Conservation (phyloP, 768 basidiomycete genomes). For the Suillus hirtellus region DNA sequence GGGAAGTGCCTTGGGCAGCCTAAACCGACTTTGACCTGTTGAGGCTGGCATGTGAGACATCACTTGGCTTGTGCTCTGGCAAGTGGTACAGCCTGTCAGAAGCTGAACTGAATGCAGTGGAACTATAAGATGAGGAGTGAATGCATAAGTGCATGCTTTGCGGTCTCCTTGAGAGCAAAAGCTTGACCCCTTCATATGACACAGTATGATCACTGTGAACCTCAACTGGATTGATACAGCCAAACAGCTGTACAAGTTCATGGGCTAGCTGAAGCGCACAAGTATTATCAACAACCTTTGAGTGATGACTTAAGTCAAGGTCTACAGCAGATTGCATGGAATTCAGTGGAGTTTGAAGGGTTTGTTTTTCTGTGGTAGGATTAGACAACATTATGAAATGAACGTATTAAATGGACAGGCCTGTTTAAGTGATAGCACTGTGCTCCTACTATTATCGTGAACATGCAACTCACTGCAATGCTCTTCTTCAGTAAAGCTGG, state of each 20-base stretch:
- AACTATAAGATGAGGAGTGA: neutral
- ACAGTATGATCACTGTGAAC: conserved; percentile 58
- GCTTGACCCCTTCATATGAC: conserved; percentile 54
- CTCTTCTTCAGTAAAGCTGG: neutral
- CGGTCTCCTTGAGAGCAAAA: conserved; percentile 75
- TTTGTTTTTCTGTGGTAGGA: conserved; percentile 72
- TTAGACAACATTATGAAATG: neutral
- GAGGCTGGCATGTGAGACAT: conserved; percentile 69
- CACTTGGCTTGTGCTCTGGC: conserved; percentile 54
- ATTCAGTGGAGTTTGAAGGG: conserved; percentile 89
- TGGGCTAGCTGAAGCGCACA: conserved; percentile 65
- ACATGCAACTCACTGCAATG: neutral
- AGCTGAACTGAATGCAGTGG: neutral
- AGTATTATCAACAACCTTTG: conserved; percentile 68
- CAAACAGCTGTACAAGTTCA: conserved; percentile 72
- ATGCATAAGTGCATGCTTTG: conserved; percentile 60
- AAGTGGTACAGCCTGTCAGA: conserved; percentile 53
- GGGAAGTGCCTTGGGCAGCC: conserved; percentile 47
- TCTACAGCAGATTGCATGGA: neutral
- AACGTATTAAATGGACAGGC: neutral
- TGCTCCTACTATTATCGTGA: neutral
- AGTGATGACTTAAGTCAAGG: neutral
- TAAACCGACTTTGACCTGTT: conserved; percentile 56
- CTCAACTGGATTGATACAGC: conserved; percentile 73
- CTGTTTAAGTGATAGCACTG: neutral